Conservation (phyloP, 768 basidiomycete species). For the Rhizopogon sp. region DNA sequence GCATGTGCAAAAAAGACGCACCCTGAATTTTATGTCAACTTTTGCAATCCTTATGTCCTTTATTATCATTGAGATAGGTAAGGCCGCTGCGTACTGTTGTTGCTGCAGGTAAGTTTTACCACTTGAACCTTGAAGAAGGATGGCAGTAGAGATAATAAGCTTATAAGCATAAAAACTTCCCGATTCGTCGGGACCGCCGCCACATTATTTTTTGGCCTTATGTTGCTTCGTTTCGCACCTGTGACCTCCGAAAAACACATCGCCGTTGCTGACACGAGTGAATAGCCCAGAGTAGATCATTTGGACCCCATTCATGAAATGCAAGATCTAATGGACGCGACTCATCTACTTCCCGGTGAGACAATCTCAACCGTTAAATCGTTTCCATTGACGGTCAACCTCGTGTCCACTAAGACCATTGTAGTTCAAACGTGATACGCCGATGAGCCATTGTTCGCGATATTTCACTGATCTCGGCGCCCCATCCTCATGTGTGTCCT, state of each 20-base stretch:
- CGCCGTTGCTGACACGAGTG: neutral
- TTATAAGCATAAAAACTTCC: neutral
- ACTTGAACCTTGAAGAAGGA: neutral
- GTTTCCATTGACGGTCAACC: conserved; percentile 18
- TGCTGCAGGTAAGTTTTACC: neutral
- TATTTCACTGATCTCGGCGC: conserved; percentile 19
- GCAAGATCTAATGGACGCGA: neutral
- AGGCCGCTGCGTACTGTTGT: conserved; percentile 9
- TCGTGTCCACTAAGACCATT: conserved; percentile 25
- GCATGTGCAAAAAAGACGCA: conserved; percentile 2
- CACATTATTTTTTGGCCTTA: neutral
- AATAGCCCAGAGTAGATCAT: neutral
- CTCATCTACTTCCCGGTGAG: neutral
- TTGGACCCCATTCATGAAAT: neutral
- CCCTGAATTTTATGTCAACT: conserved; percentile 23
- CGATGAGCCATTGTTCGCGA: neutral
- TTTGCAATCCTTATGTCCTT: conserved; percentile 7
- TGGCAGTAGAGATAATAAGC: neutral
- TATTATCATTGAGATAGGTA: conserved; percentile 1
- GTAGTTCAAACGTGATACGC: neutral
- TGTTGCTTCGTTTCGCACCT: neutral
- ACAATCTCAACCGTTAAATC: neutral
- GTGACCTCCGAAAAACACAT: neutral
- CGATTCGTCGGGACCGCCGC: neutral
- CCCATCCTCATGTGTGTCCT: conserved; percentile 32